Evolutionary conservation across 2,329 filamentous ascomycete genomes (phyloP).

Genomic region (Aquanectria penicillioides): DNA sequence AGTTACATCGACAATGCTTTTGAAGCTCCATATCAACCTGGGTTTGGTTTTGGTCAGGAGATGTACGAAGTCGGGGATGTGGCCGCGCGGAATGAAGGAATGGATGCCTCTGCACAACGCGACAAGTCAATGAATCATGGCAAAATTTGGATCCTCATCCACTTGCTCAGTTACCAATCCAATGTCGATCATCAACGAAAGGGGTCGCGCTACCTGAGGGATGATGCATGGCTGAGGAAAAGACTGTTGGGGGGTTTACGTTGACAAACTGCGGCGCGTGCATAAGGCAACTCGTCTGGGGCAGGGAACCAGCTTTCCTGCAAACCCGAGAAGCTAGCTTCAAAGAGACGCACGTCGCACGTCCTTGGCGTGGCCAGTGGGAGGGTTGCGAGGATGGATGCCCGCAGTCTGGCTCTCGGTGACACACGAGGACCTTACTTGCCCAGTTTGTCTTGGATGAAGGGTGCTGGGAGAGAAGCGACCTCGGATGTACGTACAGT

Average conservation of each 20-base stretch:
- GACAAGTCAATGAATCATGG: constrained; percentile 19
- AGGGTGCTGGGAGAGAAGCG: background rate
- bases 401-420: constrained; percentile 2
- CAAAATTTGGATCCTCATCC: constrained; percentile 9
- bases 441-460: constrained; percentile 16
- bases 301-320: constrained; percentile 11
- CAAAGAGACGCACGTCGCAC: background rate
- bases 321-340: constrained; percentile 16
- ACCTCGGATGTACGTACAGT: constrained; percentile 9
- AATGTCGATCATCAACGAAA: constrained; percentile 22
- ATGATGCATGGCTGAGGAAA: constrained; percentile 21
- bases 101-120: constrained; percentile 7
- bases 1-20: constrained; percentile 4
- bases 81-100: constrained; percentile 1
- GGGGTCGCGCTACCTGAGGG: constrained; percentile 13
- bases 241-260: constrained; percentile 15
- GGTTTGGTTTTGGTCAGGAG: background rate
- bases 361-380: constrained; percentile 7
- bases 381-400: constrained; percentile 12
- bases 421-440: constrained; percentile 10
- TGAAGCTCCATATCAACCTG: background rate
- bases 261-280: constrained; percentile 13
- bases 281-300: constrained; percentile 12
- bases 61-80: background rate
- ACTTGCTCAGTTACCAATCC: constrained; percentile 5